phyloP scores from a whole-genome alignment of 2,329 filamentous ascomycete genomes.

The Talaromyces sp. region DNA sequence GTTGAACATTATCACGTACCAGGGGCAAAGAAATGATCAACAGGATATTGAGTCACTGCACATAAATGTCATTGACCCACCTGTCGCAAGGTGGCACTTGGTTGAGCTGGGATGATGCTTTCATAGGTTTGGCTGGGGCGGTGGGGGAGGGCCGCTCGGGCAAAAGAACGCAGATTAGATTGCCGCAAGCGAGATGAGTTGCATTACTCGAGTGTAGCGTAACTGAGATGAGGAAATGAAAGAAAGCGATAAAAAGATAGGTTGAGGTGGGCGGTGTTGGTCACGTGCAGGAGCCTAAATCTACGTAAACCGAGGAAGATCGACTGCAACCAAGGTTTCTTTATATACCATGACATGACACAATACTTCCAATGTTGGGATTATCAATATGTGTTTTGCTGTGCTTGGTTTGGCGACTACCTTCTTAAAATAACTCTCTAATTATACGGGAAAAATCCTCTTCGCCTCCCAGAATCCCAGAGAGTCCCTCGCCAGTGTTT shows the following conservation, averaged over 20 bases:
- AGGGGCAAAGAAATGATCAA: not conserved
- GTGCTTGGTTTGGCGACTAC: too few relatives aligned
- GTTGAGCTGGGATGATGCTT: not conserved
- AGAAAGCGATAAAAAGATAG: not conserved
- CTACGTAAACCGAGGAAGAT: not conserved
- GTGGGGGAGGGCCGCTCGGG: constrained; percentile 2
- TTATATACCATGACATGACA: too few relatives aligned
- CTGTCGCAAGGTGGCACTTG: not conserved
- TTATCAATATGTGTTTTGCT: too few relatives aligned
- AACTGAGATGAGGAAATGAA: not conserved
- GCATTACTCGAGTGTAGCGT: not conserved
- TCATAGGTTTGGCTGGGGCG: not conserved
- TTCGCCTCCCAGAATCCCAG: constrained; percentile 56
- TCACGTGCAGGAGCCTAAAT: constrained; percentile 8
- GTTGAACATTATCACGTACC: not conserved
- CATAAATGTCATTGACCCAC: not conserved
- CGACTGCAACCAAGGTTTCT: not conserved
- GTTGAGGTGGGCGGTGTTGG: constrained; percentile 1
- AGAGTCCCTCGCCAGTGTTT: constrained; percentile 48
- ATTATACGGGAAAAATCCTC: constrained; percentile 63
- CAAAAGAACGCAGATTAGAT: not conserved
- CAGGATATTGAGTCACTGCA: not conserved
- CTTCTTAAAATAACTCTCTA: constrained; percentile 58
- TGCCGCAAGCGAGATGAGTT: not conserved
- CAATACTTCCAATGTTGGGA: too few relatives aligned